Base-by-base conservation (phyloP, 805 yeast species). In the Candida sithepensis region DNA sequence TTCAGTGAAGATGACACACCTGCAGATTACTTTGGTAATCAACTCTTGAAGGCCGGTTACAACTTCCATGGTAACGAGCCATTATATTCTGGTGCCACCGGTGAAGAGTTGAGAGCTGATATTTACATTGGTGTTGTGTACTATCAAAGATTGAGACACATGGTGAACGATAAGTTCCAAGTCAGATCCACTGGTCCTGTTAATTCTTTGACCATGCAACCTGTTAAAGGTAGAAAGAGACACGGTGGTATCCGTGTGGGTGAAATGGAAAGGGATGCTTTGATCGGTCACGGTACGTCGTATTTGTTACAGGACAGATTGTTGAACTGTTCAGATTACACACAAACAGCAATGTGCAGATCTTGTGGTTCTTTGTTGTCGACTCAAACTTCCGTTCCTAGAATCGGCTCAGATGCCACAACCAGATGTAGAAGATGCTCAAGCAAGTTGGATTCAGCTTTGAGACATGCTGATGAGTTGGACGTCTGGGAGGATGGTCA, bases 231-330 rank as follows among this genome's bases (percentile, higher is more conserved):
- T 63, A 85, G 99, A 74, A 94, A 94, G 84, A 83, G 98, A 74
- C 83, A 86, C 56, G 99, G 99, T 72, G 99, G 99, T 85, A 94
- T 94, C 59, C 95, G 99, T 78, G 96, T 94, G 36, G 99, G 99
- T 68, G 99, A 94, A 70, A 94, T 94, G 99, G 99, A 94, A 73
- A 87, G 99, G 73, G 99, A 94, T 78, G 99, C 99, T 2, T 75
- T 94, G 60, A 90, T 94, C 68, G 99, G 98, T 50, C 99, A 94
- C 65, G 99, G 99, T 70, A 86, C 99, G 6, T 90, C 99, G 1
- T 94, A 80, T 81, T 72, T 94, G 60, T 74, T 94, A 57, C 98
- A 92, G 69, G 99, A 94, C 67, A 84, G 99, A 71, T 75, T 94
- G 63, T 77, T 94, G 65, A 94, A 94, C 71, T 90, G 96, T 64